Evolutionary conservation across 2,329 filamentous ascomycete genomes (phyloP), one percentile per base, ranked within the genome.

Genomic region (Penicillium sp.): DNA sequence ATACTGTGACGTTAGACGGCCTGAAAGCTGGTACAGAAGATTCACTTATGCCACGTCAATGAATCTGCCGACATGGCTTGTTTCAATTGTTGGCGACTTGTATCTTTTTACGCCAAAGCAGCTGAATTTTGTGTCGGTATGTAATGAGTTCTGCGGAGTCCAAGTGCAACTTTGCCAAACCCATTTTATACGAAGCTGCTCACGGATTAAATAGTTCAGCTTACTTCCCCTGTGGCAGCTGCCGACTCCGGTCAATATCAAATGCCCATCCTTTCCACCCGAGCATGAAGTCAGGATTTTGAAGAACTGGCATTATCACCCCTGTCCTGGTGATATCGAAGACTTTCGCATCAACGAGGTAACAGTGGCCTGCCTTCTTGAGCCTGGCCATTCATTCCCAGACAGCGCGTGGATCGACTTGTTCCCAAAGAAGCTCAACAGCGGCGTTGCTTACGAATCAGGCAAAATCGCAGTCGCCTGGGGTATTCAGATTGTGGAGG

Each of bases 391-490:
- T 9, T n/a, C 47, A 2, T 49, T 49, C 24, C 47, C 33, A 35
- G 47, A 49, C 24, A 49, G 21, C 47, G 11, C 47, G n/a, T 49
- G 47, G 47, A 3, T 49, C 16, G 3, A 49, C 24, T 8, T 49
- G 21, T 49, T 49, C 33, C 47, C 47, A 49, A 49, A 49, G 30
- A 49, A 49, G 47, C 30, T 30, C n/a, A 23, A n/a, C 24, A 49
- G 24, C 14, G 26, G 14, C 14, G 7, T 49, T 5, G 47, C 24
- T 8, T 49, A 49, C 14, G 47, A 30, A 24, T 12, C 47, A 16
- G 47, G 47, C 5, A 49, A 35, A n/a, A 30, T 30, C 2, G 33
- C 9, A n/a, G 23, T 49, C 21, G 24, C 47, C 18, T 49, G 47
- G 47, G 47, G 47, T 21, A 30, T 49, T 18, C 47, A 49, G 12